Conservation (phyloP, 2,329 filamentous ascomycete species). For the Ophiostoma pallidulum region DNA sequence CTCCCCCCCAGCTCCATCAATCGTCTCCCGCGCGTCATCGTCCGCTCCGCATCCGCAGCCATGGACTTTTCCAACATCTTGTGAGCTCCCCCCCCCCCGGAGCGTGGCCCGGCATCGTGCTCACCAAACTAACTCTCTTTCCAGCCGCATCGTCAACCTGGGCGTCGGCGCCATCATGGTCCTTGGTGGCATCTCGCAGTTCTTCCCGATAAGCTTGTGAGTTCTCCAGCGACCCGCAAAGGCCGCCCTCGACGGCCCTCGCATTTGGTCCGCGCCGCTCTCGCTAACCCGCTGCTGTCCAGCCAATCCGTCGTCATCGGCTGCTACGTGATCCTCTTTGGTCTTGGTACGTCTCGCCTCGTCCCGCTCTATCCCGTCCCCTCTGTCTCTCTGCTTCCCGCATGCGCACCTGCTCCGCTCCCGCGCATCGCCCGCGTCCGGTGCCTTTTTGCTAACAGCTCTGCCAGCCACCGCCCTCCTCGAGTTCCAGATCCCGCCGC, state of each 20-base stretch:
- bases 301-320: slow-evolving; percentile 71
- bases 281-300: slow-evolving; percentile 6
- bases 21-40: neutral
- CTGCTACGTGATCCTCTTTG: slow-evolving; percentile 83
- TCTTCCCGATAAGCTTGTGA: slow-evolving; percentile 54
- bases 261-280: too few species aligned
- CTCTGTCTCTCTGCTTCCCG: slow-evolving; percentile 19
- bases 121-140: slow-evolving; percentile 7
- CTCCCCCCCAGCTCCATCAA: neutral
- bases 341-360: slow-evolving; percentile 52
- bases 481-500: slow-evolving; percentile 92
- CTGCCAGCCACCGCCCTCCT: slow-evolving; percentile 59
- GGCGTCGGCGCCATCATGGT: slow-evolving; percentile 79
- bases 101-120: neutral
- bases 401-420: too few species aligned
- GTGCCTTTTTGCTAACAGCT: neutral
- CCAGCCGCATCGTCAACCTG: slow-evolving; percentile 89
- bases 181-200: slow-evolving; percentile 68
- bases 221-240: slow-evolving; percentile 27
- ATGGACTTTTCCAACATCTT: slow-evolving; percentile 94
- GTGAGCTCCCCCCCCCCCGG: slow-evolving; percentile 45
- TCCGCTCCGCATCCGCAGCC: slow-evolving; percentile 19
- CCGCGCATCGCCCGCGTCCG: too few species aligned
- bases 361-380: neutral
- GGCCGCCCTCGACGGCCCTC: neutral